Evolutionary conservation across 768 basidiomycete genomes (phyloP), one percentile per base, ranked within the genome.

Genomic region (Amanita jacksonii): DNA sequence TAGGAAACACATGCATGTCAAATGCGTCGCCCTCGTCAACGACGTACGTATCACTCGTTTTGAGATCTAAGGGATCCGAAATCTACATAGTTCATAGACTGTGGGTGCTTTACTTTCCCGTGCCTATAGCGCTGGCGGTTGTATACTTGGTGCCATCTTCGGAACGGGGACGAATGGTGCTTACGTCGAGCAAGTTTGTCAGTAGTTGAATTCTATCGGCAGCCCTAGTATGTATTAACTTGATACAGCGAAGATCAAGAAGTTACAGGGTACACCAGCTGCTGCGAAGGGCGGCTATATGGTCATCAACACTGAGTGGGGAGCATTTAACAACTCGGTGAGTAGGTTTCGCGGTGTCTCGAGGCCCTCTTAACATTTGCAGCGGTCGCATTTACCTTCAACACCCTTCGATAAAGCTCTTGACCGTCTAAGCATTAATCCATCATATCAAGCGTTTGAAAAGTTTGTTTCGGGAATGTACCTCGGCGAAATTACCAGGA

Each of bases 391-490:
- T 41, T 74, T 99, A 9, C 93, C 92, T 4, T 76, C 80, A 5
- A 96, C 94, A 1, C 76, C 85, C 3, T 96, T 80, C 54, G 96
- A 99, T 62, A 92, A 86, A 64, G 78, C 83, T 49, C 68, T 98
- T 16, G 96, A 99, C 62, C 82, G 96, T 41, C 77, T 85, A 55
- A 89, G 85, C 46, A 97, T 98, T 64, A 99, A 99, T 56, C 92
- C 93, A 20, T 70, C 75, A 27, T 84, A 76, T 59, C 96, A 98
- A 60, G 87, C 87, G 2, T 98, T 91, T 58, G 96, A 99, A 64
- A 99, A 98, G 68, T 90, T 96, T 66, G 85, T 99, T 52, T 96
- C 91, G 1, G 96, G 96, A 45, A 97, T 99, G 94, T 99, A 99
- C 62, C 77, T 98, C 31, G 96, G 96, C 45, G 96, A 99, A 64